phyloP scores from a whole-genome alignment of 106 monocot genomes.

The Alisma plantagoaquatica region DNA sequence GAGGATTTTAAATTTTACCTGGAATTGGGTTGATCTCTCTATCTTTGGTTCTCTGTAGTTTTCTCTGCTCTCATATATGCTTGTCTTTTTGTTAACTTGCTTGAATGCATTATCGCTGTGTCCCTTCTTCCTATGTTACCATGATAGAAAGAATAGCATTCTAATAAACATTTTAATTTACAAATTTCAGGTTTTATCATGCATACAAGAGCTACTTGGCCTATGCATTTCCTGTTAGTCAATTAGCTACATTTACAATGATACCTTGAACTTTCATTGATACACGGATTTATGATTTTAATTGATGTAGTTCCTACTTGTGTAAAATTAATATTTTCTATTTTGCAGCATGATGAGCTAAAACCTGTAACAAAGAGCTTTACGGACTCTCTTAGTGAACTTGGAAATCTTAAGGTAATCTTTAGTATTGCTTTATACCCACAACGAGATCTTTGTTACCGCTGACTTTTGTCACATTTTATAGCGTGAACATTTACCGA shows the following conservation, averaged over 20 bases:
- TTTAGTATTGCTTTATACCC: background rate
- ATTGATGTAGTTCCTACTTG: too few relatives aligned
- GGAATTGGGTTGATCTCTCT: background rate
- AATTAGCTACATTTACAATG: background rate
- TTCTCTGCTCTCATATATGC: background rate
- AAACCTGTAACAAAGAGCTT: constrained; percentile 69
- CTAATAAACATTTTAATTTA: too few relatives aligned
- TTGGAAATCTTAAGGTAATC: constrained; percentile 86
- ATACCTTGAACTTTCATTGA: too few relatives aligned
- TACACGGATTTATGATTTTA: too few relatives aligned
- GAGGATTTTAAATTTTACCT: background rate
- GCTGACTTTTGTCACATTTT: constrained; percentile 4
- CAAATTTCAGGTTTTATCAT: constrained; percentile 97
- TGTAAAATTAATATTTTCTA: background rate
- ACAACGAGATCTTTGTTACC: background rate
- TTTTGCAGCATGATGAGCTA: constrained; percentile 88
- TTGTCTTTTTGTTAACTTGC: background rate
- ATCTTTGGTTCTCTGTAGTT: background rate
- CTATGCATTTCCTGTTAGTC: constrained; percentile 88
- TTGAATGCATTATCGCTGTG: background rate
- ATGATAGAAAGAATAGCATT: too few relatives aligned
- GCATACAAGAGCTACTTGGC: constrained; percentile 91
- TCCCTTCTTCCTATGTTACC: background rate
- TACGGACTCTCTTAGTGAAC: constrained; percentile 85
- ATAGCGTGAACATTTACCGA: constrained; percentile 82